These are phyloP conservation scores for Acacia acuminata DNA, from an alignment of 306 rosid species.

Conservation along the genomic window DNA sequence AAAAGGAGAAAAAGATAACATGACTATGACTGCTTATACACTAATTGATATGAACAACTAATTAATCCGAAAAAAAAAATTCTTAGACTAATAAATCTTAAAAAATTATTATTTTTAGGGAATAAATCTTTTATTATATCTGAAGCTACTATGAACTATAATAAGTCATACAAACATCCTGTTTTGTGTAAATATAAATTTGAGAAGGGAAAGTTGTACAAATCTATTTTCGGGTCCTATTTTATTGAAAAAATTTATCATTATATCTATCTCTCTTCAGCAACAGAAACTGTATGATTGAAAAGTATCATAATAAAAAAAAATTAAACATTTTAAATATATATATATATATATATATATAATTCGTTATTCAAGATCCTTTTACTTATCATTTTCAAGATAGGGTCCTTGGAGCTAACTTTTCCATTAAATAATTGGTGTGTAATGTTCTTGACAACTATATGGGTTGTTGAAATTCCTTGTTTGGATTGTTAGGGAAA, in stretches of 20 bases:
- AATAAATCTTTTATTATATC: not conserved
- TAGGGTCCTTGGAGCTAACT: not conserved
- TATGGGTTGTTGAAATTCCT: not conserved
- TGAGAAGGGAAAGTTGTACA: not conserved
- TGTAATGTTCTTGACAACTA: not conserved
- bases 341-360: no score
- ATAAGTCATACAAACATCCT: not conserved
- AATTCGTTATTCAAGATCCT: not conserved
- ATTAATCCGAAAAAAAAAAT: not conserved
- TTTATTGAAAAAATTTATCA: no score
- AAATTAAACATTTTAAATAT: not conserved
- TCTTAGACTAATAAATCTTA: not conserved
- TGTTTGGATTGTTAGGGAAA: not conserved
- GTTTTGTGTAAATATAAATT: not conserved
- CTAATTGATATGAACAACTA: not conserved
- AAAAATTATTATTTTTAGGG: not conserved
- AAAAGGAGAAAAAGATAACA: constrained; percentile 4
- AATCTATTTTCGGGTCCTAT: not conserved
- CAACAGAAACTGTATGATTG: not conserved
- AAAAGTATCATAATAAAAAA: no score
- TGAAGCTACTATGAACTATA: not conserved
- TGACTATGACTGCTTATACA: constrained; percentile 19
- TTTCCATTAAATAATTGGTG: not conserved
- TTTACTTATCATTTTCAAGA: not conserved
- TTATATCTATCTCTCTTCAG: not conserved